phyloP scores from a whole-genome alignment of 768 basidiomycete genomes.

The Rhodotorula babjevae region DNA sequence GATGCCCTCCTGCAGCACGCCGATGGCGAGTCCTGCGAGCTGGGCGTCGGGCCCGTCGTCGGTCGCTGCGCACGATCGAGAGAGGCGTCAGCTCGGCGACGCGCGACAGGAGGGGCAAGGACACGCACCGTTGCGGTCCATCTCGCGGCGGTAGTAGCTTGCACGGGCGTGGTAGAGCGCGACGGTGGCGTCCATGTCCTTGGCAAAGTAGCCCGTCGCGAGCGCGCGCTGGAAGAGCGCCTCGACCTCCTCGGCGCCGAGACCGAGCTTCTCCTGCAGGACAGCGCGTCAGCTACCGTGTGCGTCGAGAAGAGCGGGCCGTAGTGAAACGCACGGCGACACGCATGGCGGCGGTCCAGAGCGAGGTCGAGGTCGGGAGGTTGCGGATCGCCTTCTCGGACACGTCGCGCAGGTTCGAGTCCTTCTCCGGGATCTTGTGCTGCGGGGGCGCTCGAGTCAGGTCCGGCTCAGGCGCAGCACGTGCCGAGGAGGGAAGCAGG shows the following conservation, averaged over 20 bases:
- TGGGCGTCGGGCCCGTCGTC: slow-evolving; percentile 10
- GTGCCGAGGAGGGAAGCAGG: not conserved
- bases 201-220: slow-evolving; percentile 39
- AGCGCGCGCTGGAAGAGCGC: slow-evolving; percentile 29
- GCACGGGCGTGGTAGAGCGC: slow-evolving; percentile 60
- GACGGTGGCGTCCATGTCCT: slow-evolving; percentile 62
- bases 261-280: slow-evolving; percentile 16
- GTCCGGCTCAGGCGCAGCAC: no score
- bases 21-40: slow-evolving; percentile 42
- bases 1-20: slow-evolving; percentile 61
- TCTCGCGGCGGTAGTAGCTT: slow-evolving; percentile 30
- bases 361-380: slow-evolving; percentile 1
- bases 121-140: slow-evolving; percentile 15
- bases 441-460: not conserved
- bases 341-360: slow-evolving; percentile 19
- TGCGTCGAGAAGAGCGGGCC: no score
- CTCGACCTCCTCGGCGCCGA: slow-evolving; percentile 15
- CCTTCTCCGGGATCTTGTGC: slow-evolving; percentile 14
- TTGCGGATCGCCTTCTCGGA: slow-evolving; percentile 25
- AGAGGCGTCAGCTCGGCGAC: not conserved
- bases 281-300: no score
- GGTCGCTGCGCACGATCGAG: not conserved
- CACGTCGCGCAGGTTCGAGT: slow-evolving; percentile 2
- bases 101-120: not conserved
- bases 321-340: slow-evolving; percentile 10